phyloP scores from a whole-genome alignment of 345 rosid species.

The Carallia pectinifolia region DNA sequence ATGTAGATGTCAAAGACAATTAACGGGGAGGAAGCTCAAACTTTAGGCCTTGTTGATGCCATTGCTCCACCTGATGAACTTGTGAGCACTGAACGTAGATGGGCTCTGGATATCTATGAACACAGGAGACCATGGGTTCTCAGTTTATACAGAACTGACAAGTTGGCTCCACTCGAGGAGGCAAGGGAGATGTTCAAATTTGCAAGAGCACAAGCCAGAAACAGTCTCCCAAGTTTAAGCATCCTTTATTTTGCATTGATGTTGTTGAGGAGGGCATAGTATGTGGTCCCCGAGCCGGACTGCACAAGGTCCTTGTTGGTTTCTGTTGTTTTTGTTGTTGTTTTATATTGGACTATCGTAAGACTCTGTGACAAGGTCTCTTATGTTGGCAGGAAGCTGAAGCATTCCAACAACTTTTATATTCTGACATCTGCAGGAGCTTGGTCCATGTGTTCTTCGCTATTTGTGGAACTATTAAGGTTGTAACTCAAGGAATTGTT shows the following conservation, averaged over 20 bases:
- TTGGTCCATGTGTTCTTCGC: conserved; percentile 87
- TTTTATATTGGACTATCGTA: conserved; percentile 5
- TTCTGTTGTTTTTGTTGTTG: conserved; percentile 10
- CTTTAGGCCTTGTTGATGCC: conserved; percentile 78
- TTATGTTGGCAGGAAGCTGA: conserved; percentile 64
- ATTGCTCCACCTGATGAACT: conserved; percentile 65
- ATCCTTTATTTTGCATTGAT: conserved; percentile 82
- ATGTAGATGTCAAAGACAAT: conserved; percentile 75
- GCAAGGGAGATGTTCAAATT: conserved; percentile 82
- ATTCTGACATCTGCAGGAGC: conserved; percentile 70
- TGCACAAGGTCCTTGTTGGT: conserved; percentile 58
- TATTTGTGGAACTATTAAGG: conserved; percentile 86
- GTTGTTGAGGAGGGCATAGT: conserved; percentile 81
- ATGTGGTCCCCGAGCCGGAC: conserved; percentile 73
- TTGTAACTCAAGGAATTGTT: conserved; percentile 15
- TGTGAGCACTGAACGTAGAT: conserved; percentile 62
- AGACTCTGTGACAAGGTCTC: conserved; percentile 13
- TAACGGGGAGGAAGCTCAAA: conserved; percentile 66
- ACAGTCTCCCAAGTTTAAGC: conserved; percentile 75
- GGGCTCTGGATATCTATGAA: conserved; percentile 81
- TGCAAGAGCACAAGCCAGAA: conserved; percentile 66
- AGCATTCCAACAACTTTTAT: conserved; percentile 55
- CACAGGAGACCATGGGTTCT: conserved; percentile 78
- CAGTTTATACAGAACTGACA: conserved; percentile 72
- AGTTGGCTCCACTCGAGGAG: conserved; percentile 79